Evolutionary conservation across 305 asterid genomes (phyloP), one percentile per base, ranked within the genome.

Genomic region (Ilex paraguariensis): DNA sequence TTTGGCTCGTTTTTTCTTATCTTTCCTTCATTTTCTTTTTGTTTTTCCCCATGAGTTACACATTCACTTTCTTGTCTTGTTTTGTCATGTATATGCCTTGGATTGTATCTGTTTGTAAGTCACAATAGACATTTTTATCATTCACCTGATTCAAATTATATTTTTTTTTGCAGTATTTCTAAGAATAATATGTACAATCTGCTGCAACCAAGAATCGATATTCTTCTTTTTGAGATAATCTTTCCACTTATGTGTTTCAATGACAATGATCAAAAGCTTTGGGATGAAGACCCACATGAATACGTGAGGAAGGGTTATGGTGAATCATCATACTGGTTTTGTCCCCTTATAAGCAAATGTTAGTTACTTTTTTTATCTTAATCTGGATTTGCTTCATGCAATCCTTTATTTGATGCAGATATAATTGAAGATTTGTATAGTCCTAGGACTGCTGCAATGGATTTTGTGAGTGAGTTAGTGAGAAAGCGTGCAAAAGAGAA

Each of bases 271-370:
- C 97, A 94, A 80, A 84, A 71, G 72, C 96, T 94, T 56, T 94
- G 99, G 99, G 94, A 94, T 61, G 98, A 94, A 79, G 99, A 94
- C 63, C 99, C 99, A 2, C 93, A 91, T 54, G 99, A 94, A 79
- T 94, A 94, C 75, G 99, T 94, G 75, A 87, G 98, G 84, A 94
- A 94, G 82, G 99, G 99, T 73, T 94, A 94, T 68, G 99, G 99
- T 94, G 74, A 69, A 87, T 77, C 39, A 57, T 21, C 21, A 46
- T 6, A 44, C n/a, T 36, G 56, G 36, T n/a, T 4, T 8, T 15
- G 16, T 7, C 14, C 7, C 8, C 0, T 7, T 14, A 3, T 30
- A 9, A 42, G 11, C 28, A 42, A 13, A 39, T 61, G 13, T 12
- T 31, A 52, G 28, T 53, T 36, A 14, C 52, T 66, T 40, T 30